These are phyloP conservation scores for Saccharomycopsis sp. DNA, from an alignment of 805 yeast genomes.

Conservation along the genomic window DNA sequence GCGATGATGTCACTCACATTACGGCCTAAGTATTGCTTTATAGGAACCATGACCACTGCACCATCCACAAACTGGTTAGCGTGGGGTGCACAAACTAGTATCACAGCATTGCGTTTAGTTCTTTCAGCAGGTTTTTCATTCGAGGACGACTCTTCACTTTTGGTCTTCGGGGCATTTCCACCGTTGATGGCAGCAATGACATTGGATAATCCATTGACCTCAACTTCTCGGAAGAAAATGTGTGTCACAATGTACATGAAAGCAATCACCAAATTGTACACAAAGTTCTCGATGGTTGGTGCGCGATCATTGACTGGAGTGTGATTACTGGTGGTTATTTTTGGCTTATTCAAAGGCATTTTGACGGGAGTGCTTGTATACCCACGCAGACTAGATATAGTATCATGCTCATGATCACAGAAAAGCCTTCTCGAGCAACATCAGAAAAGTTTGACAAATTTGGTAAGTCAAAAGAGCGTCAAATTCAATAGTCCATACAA, in stretches of 20 bases:
- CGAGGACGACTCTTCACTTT: background rate
- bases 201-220: slow-evolving; percentile 64
- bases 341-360: slow-evolving; percentile 17
- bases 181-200: background rate
- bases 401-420: background rate
- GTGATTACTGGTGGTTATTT: slow-evolving; percentile 30
- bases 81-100: slow-evolving; percentile 95
- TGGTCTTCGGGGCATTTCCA: background rate
- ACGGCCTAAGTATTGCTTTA: slow-evolving; percentile 28
- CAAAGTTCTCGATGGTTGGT: slow-evolving; percentile 14
- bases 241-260: slow-evolving; percentile 25
- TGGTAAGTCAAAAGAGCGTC: background rate
- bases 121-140: slow-evolving; percentile 19
- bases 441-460: background rate
- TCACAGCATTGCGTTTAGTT: slow-evolving; percentile 71
- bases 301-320: slow-evolving; percentile 11
- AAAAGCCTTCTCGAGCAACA: background rate
- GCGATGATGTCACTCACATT: slow-evolving; percentile 44
- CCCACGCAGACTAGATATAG: background rate
- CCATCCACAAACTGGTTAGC: slow-evolving; percentile 79
- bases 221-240: slow-evolving; percentile 62
- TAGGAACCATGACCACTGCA: slow-evolving; percentile 16
- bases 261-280: slow-evolving; percentile 17
- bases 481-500: background rate
- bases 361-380: background rate